phyloP scores from a whole-genome alignment of 2,329 filamentous ascomycete species.

The Colletotrichum sp. region DNA sequence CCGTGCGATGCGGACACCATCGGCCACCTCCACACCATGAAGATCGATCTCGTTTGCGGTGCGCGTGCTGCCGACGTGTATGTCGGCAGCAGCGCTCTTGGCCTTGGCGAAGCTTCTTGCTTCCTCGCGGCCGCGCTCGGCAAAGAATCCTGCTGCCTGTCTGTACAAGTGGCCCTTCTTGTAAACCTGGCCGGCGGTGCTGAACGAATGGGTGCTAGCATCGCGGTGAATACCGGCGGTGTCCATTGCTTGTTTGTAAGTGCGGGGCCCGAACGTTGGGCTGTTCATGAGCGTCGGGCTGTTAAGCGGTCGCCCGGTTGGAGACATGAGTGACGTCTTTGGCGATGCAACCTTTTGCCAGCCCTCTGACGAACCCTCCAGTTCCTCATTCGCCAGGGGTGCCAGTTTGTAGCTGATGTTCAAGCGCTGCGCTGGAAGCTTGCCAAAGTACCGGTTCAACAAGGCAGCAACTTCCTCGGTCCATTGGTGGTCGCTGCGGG shows the following conservation, averaged over 20 bases:
- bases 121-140: slow-evolving; percentile 71
- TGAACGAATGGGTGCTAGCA: slow-evolving; percentile 33
- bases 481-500: slow-evolving; percentile 28
- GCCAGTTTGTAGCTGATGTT: slow-evolving; percentile 42
- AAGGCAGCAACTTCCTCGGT: slow-evolving; percentile 45
- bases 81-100: slow-evolving; percentile 71
- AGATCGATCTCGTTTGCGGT: slow-evolving; percentile 69
- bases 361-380: slow-evolving; percentile 26
- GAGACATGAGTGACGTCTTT: not conserved
- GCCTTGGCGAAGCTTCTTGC: slow-evolving; percentile 61
- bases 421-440: slow-evolving; percentile 40
- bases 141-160: slow-evolving; percentile 78
- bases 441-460: slow-evolving; percentile 46
- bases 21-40: slow-evolving; percentile 81
- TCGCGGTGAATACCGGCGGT: slow-evolving; percentile 30
- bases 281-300: not conserved
- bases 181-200: slow-evolving; percentile 44
- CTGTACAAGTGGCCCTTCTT: slow-evolving; percentile 68
- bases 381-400: slow-evolving; percentile 36
- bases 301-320: slow-evolving; percentile 1
- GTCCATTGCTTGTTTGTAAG: slow-evolving; percentile 23
- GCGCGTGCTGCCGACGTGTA: slow-evolving; percentile 72
- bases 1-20: slow-evolving; percentile 80
- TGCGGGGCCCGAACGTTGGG: not conserved
- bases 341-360: slow-evolving; percentile 6